Evolutionary conservation across 2,329 filamentous ascomycete genomes (phyloP).

Genomic region (Tothia fuscella): DNA sequence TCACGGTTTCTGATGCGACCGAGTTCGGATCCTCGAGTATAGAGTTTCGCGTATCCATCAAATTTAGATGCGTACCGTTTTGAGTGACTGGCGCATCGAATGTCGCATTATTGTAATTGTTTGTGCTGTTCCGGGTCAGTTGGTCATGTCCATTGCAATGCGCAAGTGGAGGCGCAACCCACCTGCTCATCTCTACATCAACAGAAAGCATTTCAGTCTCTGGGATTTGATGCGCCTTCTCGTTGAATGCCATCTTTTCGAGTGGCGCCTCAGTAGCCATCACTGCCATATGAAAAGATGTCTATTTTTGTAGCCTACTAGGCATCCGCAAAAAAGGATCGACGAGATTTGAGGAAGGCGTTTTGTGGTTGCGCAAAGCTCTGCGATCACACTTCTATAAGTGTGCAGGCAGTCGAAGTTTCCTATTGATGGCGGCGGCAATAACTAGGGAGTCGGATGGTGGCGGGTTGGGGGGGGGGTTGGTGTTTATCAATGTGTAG

Average conservation of each 20-base stretch:
- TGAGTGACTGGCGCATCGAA: constrained; percentile 18
- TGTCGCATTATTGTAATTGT: constrained; percentile 23
- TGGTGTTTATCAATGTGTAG: too few species aligned
- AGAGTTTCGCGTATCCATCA: background rate
- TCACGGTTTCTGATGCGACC: background rate
- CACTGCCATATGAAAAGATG: constrained; percentile 8
- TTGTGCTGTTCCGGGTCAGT: constrained; percentile 16
- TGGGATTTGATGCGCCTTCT: constrained; percentile 32
- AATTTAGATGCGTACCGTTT: constrained; percentile 4
- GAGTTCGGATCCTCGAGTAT: background rate
- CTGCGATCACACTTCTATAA: too few species aligned
- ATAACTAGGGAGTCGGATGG: too few species aligned
- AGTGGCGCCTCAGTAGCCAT: constrained; percentile 12
- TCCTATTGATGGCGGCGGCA: too few species aligned
- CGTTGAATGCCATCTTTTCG: constrained; percentile 30
- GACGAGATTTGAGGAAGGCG: too few species aligned
- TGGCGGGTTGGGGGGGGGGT: too few species aligned
- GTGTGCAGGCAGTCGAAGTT: too few species aligned
- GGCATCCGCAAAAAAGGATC: too few species aligned
- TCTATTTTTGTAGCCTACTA: too few species aligned
- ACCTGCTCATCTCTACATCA: constrained; percentile 42
- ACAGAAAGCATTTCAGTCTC: background rate
- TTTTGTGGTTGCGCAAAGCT: too few species aligned
- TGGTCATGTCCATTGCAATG: constrained; percentile 13
- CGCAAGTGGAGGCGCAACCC: constrained; percentile 27